Base-by-base conservation (phyloP, 805 yeast genomes). In the Wickerhamomyces ciferrii region DNA sequence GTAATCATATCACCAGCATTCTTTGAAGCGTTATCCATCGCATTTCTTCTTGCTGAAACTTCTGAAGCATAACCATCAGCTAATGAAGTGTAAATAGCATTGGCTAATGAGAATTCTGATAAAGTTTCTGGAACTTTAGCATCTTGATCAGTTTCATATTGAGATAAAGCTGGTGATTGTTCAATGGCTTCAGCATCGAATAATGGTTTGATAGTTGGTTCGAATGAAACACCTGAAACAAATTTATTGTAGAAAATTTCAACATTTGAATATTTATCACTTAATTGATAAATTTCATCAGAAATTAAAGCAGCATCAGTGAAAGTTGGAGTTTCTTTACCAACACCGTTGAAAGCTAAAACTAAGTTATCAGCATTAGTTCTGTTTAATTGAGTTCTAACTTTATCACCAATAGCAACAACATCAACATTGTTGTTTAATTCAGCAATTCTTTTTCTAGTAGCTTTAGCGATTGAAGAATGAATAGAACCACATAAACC, bases 11-110 rank as follows among this genome's bases (percentile, higher is more conserved):
- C 99, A 75, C 96, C 96, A 54, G 99, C 99, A 69, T 92, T 92
- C 94, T 94, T 92, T 60, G 97, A 90, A 53, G 99, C 99, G 67
- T 94, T 94, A 75, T 92, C 99, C 99, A 92, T 92, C 60, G 99
- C 98, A 69, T 89, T 92, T 83, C 99, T 91, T 84, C 99, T 91
- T 51, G 99, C 97, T 55, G 95, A 85, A 58, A 91, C 80, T 79
- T 92, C 99, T 49, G 98, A 87, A 52, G 98, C 97, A 72, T 92
- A 91, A 72, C 97, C 98, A 69, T 94, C 97, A 55, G 97, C 92
- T 79, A 91, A 79, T 51, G 96, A 97, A 63, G 91, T 74, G 69
- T 85, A 81, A 62, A 92, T 78, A 63, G 89, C 81, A 81, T 88
- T 91, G 56, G 98, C 91, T 60, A 94, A 78, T 42, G 95, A 78